Percentiles rank a stretch among this genome's conserved stretches.
These are phyloP conservation scores for Closterium sp. DNA, from an alignment of 139 green algal species.

Conservation along the genomic window DNA sequence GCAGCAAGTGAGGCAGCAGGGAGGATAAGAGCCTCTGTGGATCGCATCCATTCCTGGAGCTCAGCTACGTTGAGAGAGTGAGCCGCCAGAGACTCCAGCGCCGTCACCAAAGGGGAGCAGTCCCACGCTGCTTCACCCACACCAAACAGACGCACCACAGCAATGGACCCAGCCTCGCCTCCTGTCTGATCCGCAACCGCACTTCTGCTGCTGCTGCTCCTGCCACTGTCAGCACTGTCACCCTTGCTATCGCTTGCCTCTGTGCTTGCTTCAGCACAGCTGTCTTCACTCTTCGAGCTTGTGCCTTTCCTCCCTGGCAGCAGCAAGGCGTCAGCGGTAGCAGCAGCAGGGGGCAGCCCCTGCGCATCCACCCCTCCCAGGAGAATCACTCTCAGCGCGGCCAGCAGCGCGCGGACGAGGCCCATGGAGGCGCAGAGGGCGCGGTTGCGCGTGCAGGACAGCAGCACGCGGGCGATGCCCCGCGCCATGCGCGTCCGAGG, in stretches of 20 bases:
- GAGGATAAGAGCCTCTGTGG: background rate
- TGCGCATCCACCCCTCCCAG: background rate
- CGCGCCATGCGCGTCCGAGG: background rate
- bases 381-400: slow-evolving; percentile 1
- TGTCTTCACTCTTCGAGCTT: background rate
- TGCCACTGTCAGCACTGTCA: background rate
- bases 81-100: background rate
- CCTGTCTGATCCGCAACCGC: too few species aligned
- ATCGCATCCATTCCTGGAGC: slow-evolving; percentile 3
- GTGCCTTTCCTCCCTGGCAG: background rate
- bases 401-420: slow-evolving; percentile 7
- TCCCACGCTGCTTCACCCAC: background rate
- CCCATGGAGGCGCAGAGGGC: slow-evolving; percentile 24
- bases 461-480: slow-evolving; percentile 9
- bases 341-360: background rate
- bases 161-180: too few species aligned
- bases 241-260: too few species aligned
- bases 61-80: slow-evolving; percentile 15
- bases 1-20: background rate
- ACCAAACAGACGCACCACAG: background rate
- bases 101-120: background rate
- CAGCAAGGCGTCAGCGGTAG: background rate
- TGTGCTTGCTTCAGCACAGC: too few species aligned
- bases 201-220: background rate
- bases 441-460: slow-evolving; percentile 29